Evolutionary conservation across 2,329 filamentous ascomycete species (phyloP).

Genomic region (Aspergillus quadrilineatus): DNA sequence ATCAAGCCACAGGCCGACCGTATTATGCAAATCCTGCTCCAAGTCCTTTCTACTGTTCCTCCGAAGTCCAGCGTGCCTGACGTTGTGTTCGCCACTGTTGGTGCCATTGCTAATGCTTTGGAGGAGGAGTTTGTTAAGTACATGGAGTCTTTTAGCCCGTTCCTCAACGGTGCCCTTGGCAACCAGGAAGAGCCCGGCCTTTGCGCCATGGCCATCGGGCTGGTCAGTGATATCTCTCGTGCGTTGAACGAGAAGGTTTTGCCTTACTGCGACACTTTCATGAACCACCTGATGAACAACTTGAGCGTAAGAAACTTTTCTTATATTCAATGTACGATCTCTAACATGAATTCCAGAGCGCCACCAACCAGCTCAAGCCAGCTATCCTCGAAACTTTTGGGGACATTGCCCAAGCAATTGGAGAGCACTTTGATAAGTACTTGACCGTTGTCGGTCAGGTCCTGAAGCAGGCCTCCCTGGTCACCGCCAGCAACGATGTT

Average conservation of each 20-base stretch:
- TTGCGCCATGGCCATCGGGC: constrained; percentile 94
- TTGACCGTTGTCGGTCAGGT: constrained; percentile 89
- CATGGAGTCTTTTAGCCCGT: constrained; percentile 92
- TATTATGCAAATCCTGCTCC: constrained; percentile 87
- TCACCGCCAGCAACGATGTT: constrained; percentile 74
- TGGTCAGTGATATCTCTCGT: constrained; percentile 94
- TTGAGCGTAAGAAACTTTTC: constrained; percentile 60
- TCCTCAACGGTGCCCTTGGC: constrained; percentile 87
- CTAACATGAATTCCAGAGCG: constrained; percentile 59
- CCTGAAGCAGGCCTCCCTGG: constrained; percentile 84
- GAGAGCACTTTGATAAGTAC: constrained; percentile 88
- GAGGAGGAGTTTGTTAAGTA: constrained; percentile 95
- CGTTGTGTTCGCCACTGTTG: constrained; percentile 87
- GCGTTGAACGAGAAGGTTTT: constrained; percentile 87
- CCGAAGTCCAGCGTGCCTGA: constrained; percentile 93
- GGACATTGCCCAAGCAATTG: constrained; percentile 93
- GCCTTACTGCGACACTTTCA: constrained; percentile 94
- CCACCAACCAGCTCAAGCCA: constrained; percentile 93
- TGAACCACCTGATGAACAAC: constrained; percentile 96
- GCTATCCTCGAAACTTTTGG: constrained; percentile 97
- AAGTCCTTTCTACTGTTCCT: constrained; percentile 73
- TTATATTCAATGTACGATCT: constrained; percentile 13
- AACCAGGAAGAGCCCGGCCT: constrained; percentile 94
- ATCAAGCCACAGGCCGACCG: constrained; percentile 86
- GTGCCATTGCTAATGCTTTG: constrained; percentile 84